Evolutionary conservation across 1,139 yeast species (phyloP).

Genomic region (Yamadazyma oceani): DNA sequence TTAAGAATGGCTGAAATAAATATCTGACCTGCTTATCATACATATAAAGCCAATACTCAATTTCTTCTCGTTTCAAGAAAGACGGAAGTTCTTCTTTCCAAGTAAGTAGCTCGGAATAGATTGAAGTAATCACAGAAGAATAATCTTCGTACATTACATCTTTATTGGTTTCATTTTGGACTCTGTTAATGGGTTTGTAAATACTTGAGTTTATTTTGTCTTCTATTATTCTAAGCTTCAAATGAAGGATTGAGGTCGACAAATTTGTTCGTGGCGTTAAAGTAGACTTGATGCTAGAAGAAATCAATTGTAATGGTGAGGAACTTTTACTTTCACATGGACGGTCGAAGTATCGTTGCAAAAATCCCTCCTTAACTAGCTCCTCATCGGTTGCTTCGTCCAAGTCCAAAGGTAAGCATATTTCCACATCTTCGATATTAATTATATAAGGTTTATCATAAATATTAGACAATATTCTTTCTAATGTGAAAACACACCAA

Average conservation of each 20-base stretch:
- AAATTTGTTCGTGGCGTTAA: not conserved
- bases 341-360: not conserved
- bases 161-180: not conserved
- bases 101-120: not conserved
- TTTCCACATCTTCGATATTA: not conserved
- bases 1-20: constrained; percentile 1
- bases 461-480: constrained; percentile 1
- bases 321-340: not conserved
- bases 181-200: constrained; percentile 1
- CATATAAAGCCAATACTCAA: constrained; percentile 2
- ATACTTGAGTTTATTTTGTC: constrained; percentile 1
- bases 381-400: not conserved
- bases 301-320: not conserved
- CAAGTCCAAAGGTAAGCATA: constrained; percentile 1
- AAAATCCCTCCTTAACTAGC: constrained; percentile 1
- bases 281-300: constrained; percentile 1
- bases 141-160: not conserved
- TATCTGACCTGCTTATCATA: not conserved
- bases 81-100: constrained; percentile 1
- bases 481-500: constrained; percentile 1
- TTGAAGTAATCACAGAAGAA: not conserved
- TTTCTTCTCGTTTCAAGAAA: not conserved
- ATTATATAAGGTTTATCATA: constrained; percentile 1
- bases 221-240: constrained; percentile 1
- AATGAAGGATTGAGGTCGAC: constrained; percentile 2